Percentiles rank a stretch among this genome's conserved stretches.
Evolutionary conservation across 208 protist species (phyloP).

Genomic region (Trypanosoma caninum): DNA sequence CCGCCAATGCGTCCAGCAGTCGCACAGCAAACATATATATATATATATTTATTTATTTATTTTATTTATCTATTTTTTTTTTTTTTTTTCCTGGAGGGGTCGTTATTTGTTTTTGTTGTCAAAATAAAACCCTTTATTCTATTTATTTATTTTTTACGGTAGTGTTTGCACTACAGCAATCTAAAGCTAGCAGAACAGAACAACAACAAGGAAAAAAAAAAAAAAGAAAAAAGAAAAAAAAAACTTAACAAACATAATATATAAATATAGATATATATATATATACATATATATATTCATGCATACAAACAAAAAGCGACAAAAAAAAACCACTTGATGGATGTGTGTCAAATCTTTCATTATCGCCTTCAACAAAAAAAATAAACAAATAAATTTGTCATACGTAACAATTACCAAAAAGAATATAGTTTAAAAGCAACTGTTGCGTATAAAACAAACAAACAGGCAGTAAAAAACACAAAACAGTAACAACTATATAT

Average conservation of each 20-base stretch:
- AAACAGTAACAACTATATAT: background rate
- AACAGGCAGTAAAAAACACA: constrained; percentile 10
- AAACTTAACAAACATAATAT: background rate
- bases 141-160: background rate
- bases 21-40: constrained; percentile 46
- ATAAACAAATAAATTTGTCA: background rate
- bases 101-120: background rate
- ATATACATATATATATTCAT: background rate
- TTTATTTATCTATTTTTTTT: constrained; percentile 2
- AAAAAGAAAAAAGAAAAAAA: constrained; percentile 2
- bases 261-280: constrained; percentile 14
- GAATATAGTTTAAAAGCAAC: no score
- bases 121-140: constrained; percentile 6
- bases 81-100: background rate
- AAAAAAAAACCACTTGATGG: background rate
- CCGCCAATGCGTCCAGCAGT: constrained; percentile 61
- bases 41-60: background rate
- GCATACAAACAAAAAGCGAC: background rate
- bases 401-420: no score
- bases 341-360: background rate
- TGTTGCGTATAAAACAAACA: constrained; percentile 1
- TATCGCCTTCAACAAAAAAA: background rate
- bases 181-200: constrained; percentile 1
- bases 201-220: constrained; percentile 2
- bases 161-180: background rate